These are phyloP conservation scores for Trypanosoma grayi DNA, from an alignment of 208 protist genomes.

Conservation along the genomic window DNA sequence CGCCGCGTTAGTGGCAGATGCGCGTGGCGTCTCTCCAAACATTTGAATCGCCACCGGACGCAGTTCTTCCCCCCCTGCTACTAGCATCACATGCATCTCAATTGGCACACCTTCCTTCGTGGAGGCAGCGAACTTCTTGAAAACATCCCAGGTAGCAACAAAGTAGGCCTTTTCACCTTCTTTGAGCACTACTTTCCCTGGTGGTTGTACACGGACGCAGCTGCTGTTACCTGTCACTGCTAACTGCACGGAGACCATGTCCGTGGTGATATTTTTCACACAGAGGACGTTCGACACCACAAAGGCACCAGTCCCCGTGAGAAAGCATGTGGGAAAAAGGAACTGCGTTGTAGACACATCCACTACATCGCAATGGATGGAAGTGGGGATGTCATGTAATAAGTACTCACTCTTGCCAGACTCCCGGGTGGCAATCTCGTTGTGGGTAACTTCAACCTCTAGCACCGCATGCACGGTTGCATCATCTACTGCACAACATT, in stretches of 20 bases:
- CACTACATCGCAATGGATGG: conserved; percentile 7
- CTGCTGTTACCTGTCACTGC: conserved; percentile 23
- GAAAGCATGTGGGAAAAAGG: conserved; percentile 54
- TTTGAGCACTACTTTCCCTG: background rate
- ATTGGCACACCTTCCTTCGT: conserved; percentile 14
- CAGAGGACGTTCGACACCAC: conserved; percentile 67
- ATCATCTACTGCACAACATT: too few relatives aligned
- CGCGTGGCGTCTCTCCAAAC: conserved; percentile 29
- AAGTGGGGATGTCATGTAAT: conserved; percentile 7
- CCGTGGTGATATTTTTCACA: conserved; percentile 43
- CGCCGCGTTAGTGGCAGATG: conserved; percentile 16
- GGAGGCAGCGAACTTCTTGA: conserved; percentile 33
- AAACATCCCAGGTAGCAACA: conserved; percentile 50
- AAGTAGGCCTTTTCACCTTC: conserved; percentile 26
- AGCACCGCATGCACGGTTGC: conserved; percentile 42
- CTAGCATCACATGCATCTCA: conserved; percentile 35
- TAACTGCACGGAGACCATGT: conserved; percentile 38
- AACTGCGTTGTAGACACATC: conserved; percentile 42
- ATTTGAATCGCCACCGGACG: conserved; percentile 39
- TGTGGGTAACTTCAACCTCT: conserved; percentile 21
- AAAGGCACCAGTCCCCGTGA: conserved; percentile 43
- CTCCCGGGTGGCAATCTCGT: background rate
- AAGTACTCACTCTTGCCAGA: background rate
- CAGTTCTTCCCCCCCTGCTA: conserved; percentile 31
- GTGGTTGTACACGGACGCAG: conserved; percentile 12